Conservation (phyloP, 495 filamentous ascomycete genomes). For the Cenococcum geophilum region DNA sequence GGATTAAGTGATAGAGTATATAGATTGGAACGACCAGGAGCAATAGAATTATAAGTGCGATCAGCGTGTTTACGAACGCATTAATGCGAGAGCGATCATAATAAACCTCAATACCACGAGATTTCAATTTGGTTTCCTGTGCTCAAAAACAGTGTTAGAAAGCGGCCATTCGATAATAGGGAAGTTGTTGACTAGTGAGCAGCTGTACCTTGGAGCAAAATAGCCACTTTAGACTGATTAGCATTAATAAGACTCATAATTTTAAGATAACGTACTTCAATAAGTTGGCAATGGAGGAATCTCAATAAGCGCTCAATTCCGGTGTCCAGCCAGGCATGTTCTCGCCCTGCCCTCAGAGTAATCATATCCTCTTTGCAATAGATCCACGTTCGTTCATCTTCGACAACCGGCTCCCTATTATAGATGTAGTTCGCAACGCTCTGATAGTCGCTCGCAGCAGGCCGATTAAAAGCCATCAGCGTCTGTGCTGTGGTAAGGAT, state of each 20-base stretch:
- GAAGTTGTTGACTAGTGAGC: constrained; percentile 11
- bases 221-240: not conserved
- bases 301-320: constrained; percentile 30
- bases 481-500: constrained; percentile 28
- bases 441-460: constrained; percentile 33
- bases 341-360: constrained; percentile 36
- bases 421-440: constrained; percentile 37
- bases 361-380: constrained; percentile 40
- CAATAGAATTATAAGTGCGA: constrained; percentile 31
- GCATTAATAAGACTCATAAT: not conserved
- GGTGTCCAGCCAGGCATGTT: constrained; percentile 38
- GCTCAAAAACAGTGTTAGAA: constrained; percentile 24
- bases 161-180: constrained; percentile 5
- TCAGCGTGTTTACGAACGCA: constrained; percentile 30
- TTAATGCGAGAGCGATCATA: constrained; percentile 35
- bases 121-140: constrained; percentile 32
- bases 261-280: constrained; percentile 24
- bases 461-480: constrained; percentile 32
- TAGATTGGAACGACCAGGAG: constrained; percentile 40
- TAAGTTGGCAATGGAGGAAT: constrained; percentile 27
- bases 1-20: constrained; percentile 24
- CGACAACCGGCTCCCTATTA: constrained; percentile 24
- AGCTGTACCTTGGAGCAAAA: not conserved
- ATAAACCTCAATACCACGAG: constrained; percentile 33
- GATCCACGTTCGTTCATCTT: constrained; percentile 34